These are phyloP conservation scores for Grammothele lineata DNA, from an alignment of 768 basidiomycete genomes.

Conservation along the genomic window DNA sequence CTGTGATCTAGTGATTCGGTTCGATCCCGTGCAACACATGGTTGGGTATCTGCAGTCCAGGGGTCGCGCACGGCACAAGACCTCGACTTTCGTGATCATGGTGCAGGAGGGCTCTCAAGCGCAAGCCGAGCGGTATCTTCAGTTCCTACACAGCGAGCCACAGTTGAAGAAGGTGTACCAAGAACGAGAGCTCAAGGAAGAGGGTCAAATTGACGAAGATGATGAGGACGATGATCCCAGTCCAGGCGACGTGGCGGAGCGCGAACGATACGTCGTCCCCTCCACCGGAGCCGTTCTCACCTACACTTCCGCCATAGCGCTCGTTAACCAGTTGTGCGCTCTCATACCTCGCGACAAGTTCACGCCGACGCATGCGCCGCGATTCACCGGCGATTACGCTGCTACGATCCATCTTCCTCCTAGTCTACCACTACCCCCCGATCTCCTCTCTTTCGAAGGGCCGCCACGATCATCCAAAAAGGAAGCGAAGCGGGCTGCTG, in stretches of 20 bases:
- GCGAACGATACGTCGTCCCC: constrained; percentile 72
- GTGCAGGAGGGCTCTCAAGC: constrained; percentile 54
- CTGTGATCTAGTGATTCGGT: constrained; percentile 83
- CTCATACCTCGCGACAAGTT: constrained; percentile 71
- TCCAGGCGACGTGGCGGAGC: constrained; percentile 52
- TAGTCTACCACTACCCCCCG: constrained; percentile 53
- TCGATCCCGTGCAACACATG: constrained; percentile 78
- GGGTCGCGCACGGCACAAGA: constrained; percentile 74
- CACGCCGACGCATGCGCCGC: constrained; percentile 56
- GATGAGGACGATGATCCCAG: constrained; percentile 41
- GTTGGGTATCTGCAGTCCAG: constrained; percentile 87
- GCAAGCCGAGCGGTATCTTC: constrained; percentile 54
- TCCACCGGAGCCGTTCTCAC: constrained; percentile 76
- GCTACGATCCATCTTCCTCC: constrained; percentile 61
- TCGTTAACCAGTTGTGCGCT: constrained; percentile 74
- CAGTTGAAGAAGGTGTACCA: constrained; percentile 63
- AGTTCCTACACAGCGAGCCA: constrained; percentile 57
- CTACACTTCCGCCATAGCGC: constrained; percentile 66
- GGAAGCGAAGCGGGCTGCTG: constrained; percentile 79
- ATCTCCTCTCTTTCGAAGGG: constrained; percentile 54
- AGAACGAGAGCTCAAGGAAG: constrained; percentile 30
- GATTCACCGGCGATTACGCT: constrained; percentile 57
- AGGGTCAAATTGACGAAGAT: constrained; percentile 11
- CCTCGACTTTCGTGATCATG: constrained; percentile 81
- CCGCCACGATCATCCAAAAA: constrained; percentile 63